Evolutionary conservation across 805 yeast genomes (phyloP).

Genomic region (Kodamaea hsintzibuensis): DNA sequence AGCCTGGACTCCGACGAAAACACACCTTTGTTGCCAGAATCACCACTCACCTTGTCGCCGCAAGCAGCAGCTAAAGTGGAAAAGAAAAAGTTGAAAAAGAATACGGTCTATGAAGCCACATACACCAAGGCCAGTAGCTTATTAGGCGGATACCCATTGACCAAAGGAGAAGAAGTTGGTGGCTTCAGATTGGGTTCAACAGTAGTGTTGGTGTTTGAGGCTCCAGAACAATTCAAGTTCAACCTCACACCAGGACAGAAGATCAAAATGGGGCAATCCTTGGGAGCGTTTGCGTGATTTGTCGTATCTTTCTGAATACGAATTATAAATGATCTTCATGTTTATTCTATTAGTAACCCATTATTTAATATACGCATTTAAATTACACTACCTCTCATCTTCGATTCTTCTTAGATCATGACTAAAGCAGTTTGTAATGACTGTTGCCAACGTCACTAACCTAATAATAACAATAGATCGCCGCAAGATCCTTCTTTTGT

Average conservation of each 20-base stretch:
- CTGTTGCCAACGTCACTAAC: too few species aligned
- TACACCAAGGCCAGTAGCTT: conserved; percentile 75
- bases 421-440: too few species aligned
- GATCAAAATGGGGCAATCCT: conserved; percentile 80
- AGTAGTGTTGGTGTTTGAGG: conserved; percentile 95
- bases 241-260: conserved; percentile 67
- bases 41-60: conserved; percentile 4
- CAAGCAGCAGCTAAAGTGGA: conserved; percentile 14
- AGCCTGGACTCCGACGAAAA: conserved; percentile 21
- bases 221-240: conserved; percentile 79
- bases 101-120: conserved; percentile 92
- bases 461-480: too few species aligned
- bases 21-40: conserved; percentile 30
- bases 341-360: too few species aligned
- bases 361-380: too few species aligned
- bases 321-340: too few species aligned
- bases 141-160: conserved; percentile 83
- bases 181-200: conserved; percentile 96
- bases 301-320: not conserved
- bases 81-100: conserved; percentile 52
- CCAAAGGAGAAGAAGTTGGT: conserved; percentile 94
- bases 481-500: too few species aligned
- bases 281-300: conserved; percentile 50
- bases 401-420: too few species aligned
- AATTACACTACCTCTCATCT: too few species aligned